Evolutionary conservation across 169 alveolate species (phyloP), one percentile per base, ranked within the genome.

Genomic region (Cryptosporidium sp.): DNA sequence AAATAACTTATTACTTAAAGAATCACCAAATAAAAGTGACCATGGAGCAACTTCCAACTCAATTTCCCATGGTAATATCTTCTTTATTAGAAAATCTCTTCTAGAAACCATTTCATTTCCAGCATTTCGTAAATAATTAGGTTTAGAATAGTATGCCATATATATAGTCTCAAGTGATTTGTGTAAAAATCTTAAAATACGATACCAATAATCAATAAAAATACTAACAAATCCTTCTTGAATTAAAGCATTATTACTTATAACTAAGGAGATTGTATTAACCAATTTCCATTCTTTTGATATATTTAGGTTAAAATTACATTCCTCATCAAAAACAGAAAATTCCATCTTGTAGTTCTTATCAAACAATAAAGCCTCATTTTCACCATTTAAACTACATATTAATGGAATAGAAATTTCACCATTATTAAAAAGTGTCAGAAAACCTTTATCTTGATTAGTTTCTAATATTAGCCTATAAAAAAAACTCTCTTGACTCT

Each of bases 51-150:
- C 7, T 37, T 65, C 8, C 9, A 80, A 18, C 26, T 65, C 75
- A 12, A 80, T 61, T 26, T 80, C 75, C 89, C 89, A 80, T 3
- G 89, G 89, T 26, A 80, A 62, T 21, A 60, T 62, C n/a, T 26
- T 62, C 44, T 37, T 42, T 3, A 80, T 21, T 0, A 42, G n/a
- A 39, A 80, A 62, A 44, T 80, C 89, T 26, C 23, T 62, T 23
- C 89, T 61, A 10, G 39, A 12, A 6, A 31, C 37, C 10, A 65
- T n/a, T 60, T 80, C 65, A 62, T 23, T 60, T 12, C 21, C 26
- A 44, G n/a, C 14, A 0, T 58, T 26, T 23, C 6, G 9, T 7
- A 18, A 23, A 65, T 80, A 33, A 75, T n/a, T 75, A 9, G 73
- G 75, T 29, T 60, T 80, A 12, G 89, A 61, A 60, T 80, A 80